These are phyloP conservation scores for Alternaria sp. DNA, from an alignment of 2,329 filamentous ascomycete genomes.

Conservation along the genomic window DNA sequence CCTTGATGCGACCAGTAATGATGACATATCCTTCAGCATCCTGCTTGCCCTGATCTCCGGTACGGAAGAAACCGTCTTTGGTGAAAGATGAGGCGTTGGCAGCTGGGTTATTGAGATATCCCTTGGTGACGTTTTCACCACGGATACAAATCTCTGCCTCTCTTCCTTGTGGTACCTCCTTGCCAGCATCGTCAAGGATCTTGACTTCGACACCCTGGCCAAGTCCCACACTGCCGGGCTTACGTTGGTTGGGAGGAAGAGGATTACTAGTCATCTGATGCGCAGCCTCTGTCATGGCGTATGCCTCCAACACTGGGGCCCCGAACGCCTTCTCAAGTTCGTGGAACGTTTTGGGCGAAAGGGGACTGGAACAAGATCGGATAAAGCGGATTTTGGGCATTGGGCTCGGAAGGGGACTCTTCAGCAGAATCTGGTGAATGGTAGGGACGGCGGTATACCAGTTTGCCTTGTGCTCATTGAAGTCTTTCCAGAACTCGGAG, in stretches of 20 bases:
- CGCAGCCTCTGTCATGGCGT: constrained; percentile 91
- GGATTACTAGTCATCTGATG: constrained; percentile 81
- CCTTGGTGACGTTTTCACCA: constrained; percentile 83
- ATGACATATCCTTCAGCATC: constrained; percentile 83
- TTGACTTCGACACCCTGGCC: constrained; percentile 84
- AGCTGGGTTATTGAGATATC: constrained; percentile 82
- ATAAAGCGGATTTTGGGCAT: constrained; percentile 83
- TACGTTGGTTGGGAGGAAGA: constrained; percentile 71
- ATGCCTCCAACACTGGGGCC: constrained; percentile 86
- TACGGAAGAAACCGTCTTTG: constrained; percentile 81
- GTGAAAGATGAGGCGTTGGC: constrained; percentile 81
- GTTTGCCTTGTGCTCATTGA: constrained; percentile 76
- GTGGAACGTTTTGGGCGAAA: constrained; percentile 82
- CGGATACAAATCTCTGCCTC: constrained; percentile 86
- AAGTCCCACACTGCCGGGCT: constrained; percentile 82
- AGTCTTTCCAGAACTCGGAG: constrained; percentile 82
- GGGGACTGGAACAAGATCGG: constrained; percentile 83
- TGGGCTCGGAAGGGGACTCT: constrained; percentile 72
- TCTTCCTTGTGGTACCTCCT: constrained; percentile 71
- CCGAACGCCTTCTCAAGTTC: constrained; percentile 78
- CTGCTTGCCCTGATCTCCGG: constrained; percentile 83
- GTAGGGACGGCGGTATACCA: constrained; percentile 96
- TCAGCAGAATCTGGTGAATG: constrained; percentile 88
- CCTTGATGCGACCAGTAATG: constrained; percentile 92
- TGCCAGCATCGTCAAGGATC: constrained; percentile 75